Evolutionary conservation across 495 filamentous ascomycete genomes (phyloP), one percentile per base, ranked within the genome.

Genomic region (Hypoxylon lenormandii): DNA sequence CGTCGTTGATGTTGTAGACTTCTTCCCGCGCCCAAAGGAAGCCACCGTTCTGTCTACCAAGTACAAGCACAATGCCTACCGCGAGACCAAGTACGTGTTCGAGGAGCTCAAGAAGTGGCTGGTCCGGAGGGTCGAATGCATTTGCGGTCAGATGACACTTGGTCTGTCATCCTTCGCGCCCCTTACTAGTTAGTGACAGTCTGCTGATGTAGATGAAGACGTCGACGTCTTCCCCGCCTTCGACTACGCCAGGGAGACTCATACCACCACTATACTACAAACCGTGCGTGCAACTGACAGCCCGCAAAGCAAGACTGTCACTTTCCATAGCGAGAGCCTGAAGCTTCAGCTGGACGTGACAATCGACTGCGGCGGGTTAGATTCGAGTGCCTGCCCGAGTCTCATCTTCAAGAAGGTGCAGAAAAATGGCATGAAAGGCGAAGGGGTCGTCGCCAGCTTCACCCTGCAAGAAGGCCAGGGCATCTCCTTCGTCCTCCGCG

Each of bases 171-270:
- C 22, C 26, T 7, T 51, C 12, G 6, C 22, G 10, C 8, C 23
- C 5, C 2, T 13, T 13, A 47, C 23, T 18, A 2, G n/a, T 12
- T 18, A 2, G n/a, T 12, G 4, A 26, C 2, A 13, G 49, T 65
- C 38, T 50, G 23, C 60, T 50, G 36, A 57, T 21, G 36, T 21
- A 8, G 26, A 13, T 43, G 0, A 46, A 81, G 83, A 88, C 37
- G 79, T 91, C 12, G 86, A 91, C 62, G 71, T 92, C 12, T 91
- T 91, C 57, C 89, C 90, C 4, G 88, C 88, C 16, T 91, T 91
- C 65, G 86, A 87, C 54, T 92, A 91, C 74, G 89, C 87, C 3
- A 79, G 77, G 19, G 88, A 85, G 37, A 26, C 76, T 5, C 89
- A 91, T 67, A 84, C 76, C 1, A 84, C 83, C 13, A 80, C 80